phyloP scores from a whole-genome alignment of 2,329 filamentous ascomycete genomes.

The Penicillium brasilianum region DNA sequence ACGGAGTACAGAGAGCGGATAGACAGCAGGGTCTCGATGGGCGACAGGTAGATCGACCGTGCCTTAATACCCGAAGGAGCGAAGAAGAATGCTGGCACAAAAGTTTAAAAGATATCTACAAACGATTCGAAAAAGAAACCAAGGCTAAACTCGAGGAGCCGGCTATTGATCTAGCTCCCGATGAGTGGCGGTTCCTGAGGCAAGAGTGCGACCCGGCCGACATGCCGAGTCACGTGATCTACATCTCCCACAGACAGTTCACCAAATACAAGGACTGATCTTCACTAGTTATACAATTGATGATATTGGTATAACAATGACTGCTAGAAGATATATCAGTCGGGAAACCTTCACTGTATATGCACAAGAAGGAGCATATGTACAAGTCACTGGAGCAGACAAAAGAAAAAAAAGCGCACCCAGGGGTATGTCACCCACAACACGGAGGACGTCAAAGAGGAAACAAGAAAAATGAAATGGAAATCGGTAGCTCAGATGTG shows the following conservation, averaged over 20 bases:
- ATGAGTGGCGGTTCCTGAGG: conserved; percentile 15
- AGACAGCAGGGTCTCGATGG: background rate
- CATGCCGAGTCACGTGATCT: conserved; percentile 33
- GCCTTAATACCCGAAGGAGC: background rate
- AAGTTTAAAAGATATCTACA: conserved; percentile 3
- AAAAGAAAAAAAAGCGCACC: conserved; percentile 11
- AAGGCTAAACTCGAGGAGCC: background rate
- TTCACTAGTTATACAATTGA: background rate
- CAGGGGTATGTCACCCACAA: conserved; percentile 25
- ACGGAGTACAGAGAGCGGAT: conserved; percentile 1
- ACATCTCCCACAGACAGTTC: conserved; percentile 5
- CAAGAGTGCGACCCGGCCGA: conserved; percentile 29
- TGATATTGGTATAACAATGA: background rate
- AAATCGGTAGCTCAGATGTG: background rate
- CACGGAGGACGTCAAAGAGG: conserved; percentile 14
- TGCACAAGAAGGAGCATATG: conserved; percentile 39
- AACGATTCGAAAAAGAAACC: background rate
- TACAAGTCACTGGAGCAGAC: conserved; percentile 37
- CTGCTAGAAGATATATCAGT: conserved; percentile 5
- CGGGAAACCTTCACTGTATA: conserved; percentile 29
- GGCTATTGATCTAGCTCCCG: conserved; percentile 5
- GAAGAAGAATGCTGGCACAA: background rate
- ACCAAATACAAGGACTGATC: background rate
- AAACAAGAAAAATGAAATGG: conserved; percentile 15
- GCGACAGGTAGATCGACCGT: no score